Evolutionary conservation across 345 rosid species (phyloP).

Genomic region (Cochlearia excelsa): DNA sequence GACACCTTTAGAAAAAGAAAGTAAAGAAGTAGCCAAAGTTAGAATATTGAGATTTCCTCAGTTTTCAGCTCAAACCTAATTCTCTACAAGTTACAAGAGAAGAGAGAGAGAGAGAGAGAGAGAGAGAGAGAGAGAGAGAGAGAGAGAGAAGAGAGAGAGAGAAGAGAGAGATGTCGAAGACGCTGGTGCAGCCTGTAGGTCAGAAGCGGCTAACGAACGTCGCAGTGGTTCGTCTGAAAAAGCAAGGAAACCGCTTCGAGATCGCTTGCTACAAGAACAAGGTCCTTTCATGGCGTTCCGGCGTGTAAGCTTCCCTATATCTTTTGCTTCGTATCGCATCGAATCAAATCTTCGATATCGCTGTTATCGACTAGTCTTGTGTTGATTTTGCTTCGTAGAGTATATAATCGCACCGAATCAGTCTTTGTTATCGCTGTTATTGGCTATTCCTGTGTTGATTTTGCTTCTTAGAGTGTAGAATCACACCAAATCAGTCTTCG

Average conservation of each 20-base stretch:
- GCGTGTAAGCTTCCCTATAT: conserved; percentile 59
- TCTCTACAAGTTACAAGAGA: too few species aligned
- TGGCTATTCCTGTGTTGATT: neutral
- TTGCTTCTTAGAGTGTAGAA: neutral
- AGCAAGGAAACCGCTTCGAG: conserved; percentile 86
- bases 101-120: too few species aligned
- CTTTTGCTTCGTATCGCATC: neutral
- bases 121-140: too few species aligned
- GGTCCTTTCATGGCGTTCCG: conserved; percentile 98
- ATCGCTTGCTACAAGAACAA: conserved; percentile 97
- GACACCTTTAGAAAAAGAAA: too few species aligned
- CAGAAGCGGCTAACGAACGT: conserved; percentile 95
- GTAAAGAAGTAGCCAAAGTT: too few species aligned
- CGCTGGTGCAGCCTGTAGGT: conserved; percentile 80
- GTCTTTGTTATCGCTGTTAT: too few species aligned
- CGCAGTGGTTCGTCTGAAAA: conserved; percentile 88
- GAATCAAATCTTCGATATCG: neutral
- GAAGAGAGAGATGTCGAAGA: conserved; percentile 58
- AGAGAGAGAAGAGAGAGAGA: too few species aligned
- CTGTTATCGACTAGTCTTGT: neutral
- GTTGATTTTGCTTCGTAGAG: neutral
- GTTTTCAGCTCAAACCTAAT: too few species aligned
- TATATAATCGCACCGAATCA: too few species aligned
- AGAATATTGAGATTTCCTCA: too few species aligned
- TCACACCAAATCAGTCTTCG: neutral